These are phyloP conservation scores for Trichoderma semiorbis DNA, from an alignment of 2,329 filamentous ascomycete genomes.

Conservation along the genomic window DNA sequence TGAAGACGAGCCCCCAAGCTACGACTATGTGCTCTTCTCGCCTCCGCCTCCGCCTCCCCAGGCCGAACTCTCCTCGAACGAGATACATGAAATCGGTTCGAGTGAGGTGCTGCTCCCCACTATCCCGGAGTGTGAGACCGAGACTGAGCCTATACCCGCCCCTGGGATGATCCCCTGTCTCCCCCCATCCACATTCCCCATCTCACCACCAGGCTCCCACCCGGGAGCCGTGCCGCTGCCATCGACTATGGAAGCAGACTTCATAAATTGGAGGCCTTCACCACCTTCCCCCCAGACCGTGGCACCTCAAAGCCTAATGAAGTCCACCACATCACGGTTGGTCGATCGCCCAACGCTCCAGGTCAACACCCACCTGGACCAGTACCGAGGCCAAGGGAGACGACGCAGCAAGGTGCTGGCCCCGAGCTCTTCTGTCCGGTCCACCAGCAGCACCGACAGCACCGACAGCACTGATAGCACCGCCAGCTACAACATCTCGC, in stretches of 20 bases:
- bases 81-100: slow-evolving; percentile 54
- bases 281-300: slow-evolving; percentile 26
- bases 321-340: slow-evolving; percentile 19
- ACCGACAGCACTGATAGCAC: slow-evolving; percentile 38
- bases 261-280: slow-evolving; percentile 29
- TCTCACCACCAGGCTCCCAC: slow-evolving; percentile 18
- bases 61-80: slow-evolving; percentile 46
- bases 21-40: slow-evolving; percentile 39
- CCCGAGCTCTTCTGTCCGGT: slow-evolving; percentile 48
- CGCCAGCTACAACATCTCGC: slow-evolving; percentile 44
- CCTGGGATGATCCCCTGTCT: slow-evolving; percentile 22
- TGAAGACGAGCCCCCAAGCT: slow-evolving; percentile 44
- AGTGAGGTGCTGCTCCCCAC: slow-evolving; percentile 37
- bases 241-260: slow-evolving; percentile 27
- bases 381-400: slow-evolving; percentile 29
- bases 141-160: slow-evolving; percentile 18
- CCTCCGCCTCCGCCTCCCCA: slow-evolving; percentile 27
- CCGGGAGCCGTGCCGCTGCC: slow-evolving; percentile 10
- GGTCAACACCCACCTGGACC: slow-evolving; percentile 37
- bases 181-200: slow-evolving; percentile 24
- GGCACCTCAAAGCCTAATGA: slow-evolving; percentile 26
- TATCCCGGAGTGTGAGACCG: slow-evolving; percentile 29
- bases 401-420: slow-evolving; percentile 42
- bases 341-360: slow-evolving; percentile 37
- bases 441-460: slow-evolving; percentile 40